Conservation (phyloP, 179 eudicot genomes). For the Silene noctiflora region DNA sequence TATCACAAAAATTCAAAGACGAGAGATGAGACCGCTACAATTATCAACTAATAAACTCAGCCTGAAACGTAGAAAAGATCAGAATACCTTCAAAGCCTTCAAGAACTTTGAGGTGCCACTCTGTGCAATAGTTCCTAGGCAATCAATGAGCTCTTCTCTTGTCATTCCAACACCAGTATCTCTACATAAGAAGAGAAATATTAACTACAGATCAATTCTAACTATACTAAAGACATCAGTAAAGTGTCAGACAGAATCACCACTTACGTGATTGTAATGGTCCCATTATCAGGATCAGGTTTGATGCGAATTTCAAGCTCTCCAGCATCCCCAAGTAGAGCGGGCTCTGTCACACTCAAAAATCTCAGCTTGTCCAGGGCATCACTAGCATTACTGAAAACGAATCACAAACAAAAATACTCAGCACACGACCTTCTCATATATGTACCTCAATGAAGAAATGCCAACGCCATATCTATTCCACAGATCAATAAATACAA, state of each 20-base stretch:
- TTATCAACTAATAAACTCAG: no score
- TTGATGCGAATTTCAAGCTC: slow-evolving; percentile 84
- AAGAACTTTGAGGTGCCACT: slow-evolving; percentile 96
- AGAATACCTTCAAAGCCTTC: slow-evolving; percentile 75
- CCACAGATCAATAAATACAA: background rate
- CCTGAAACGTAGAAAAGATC: background rate
- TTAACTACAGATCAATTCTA: background rate
- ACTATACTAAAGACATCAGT: background rate
- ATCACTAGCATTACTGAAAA: slow-evolving; percentile 92
- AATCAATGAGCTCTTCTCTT: slow-evolving; percentile 85
- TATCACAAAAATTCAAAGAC: no score
- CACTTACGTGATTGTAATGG: slow-evolving; percentile 74
- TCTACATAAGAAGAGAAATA: slow-evolving; percentile 32
- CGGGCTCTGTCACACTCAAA: slow-evolving; percentile 84
- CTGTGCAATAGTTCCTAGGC: slow-evolving; percentile 97
- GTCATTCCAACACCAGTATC: slow-evolving; percentile 99
- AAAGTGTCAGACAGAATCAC: slow-evolving; percentile 7
- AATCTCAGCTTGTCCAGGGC: slow-evolving; percentile 94
- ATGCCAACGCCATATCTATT: background rate
- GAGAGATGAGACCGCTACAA: background rate
- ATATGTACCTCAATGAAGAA: background rate
- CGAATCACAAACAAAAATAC: slow-evolving; percentile 1
- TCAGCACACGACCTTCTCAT: slow-evolving; percentile 1
- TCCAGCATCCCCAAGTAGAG: slow-evolving; percentile 81
- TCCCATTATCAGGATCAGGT: slow-evolving; percentile 91